Evolutionary conservation across 139 green algal species (phyloP), one percentile per base, ranked within the genome.

Genomic region (Mesotaenium endlicherianum): DNA sequence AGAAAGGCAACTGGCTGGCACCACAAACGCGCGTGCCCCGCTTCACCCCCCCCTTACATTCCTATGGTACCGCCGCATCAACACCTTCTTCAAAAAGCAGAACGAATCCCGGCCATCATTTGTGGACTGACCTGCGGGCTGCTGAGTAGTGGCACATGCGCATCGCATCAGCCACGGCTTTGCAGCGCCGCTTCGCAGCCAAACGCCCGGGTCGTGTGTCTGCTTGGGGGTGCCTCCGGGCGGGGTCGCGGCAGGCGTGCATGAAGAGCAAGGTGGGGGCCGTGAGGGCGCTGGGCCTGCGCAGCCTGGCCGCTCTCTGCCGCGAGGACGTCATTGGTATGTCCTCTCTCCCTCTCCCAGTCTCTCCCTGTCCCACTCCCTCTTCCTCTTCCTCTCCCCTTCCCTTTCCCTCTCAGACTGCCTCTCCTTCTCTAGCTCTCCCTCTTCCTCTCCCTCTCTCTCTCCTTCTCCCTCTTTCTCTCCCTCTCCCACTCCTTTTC

Each of bases 291-390:
- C 26, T 78, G 34, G 70, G 70, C 4, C 41, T 78, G 36, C n/a
- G 41, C 5, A 78, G 70, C 47, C 70, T 78, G 44, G 70, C 31
- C 5, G 20, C 41, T 6, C 36, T 78, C 34, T 78, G 70, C 70
- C 34, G 41, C n/a, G 70, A 78, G 4, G 70, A 78, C 70, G 70
- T 50, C 70, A 78, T 78, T 8, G 70, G 70, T 78, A 39, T 30
- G 38, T 39, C 64, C 14, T 11, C 38, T 43, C 14, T 11, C 16
- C 38, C 11, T 75, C 64, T 75, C 14, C 14, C 64, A 34, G 26
- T 64, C 26, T 64, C 26, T 64, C 53, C 26, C 53, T 64, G 26
- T 64, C 26, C 26, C 53, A 34, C 53, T 64, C 26, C 26, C 53
- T 64, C 20, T 64, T 64, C 26, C 53, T 64, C 53, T 64, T 26